Evolutionary conservation across 768 basidiomycete species (phyloP).

Genomic region (Suillus subluteus): DNA sequence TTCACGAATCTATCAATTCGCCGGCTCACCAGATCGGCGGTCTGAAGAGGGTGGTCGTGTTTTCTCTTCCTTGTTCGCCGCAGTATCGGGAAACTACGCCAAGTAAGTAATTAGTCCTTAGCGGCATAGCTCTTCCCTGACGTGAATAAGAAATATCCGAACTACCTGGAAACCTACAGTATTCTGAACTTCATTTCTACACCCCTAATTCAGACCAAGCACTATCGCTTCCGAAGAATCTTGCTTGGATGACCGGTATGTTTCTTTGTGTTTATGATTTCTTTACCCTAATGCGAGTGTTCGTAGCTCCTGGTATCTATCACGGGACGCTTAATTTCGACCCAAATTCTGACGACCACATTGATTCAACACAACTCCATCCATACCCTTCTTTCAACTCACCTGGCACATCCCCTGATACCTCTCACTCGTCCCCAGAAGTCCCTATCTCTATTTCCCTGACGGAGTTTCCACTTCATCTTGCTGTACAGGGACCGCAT

Average conservation of each 20-base stretch:
- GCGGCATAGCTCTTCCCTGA: constrained; percentile 22
- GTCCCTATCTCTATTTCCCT: constrained; percentile 77
- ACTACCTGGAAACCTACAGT: constrained; percentile 74
- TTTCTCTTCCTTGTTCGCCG: constrained; percentile 73
- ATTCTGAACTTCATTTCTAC: constrained; percentile 83
- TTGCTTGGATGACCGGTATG: constrained; percentile 94
- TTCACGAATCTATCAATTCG: constrained; percentile 89
- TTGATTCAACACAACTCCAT: constrained; percentile 77
- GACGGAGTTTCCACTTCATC: constrained; percentile 92
- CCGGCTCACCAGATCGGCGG: constrained; percentile 66
- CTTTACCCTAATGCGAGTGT: not conserved
- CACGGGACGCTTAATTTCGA: constrained; percentile 79
- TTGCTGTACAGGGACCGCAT: constrained; percentile 82
- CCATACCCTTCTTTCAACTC: constrained; percentile 62
- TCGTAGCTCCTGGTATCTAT: constrained; percentile 83
- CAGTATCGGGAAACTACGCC: constrained; percentile 78
- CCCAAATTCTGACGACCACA: constrained; percentile 68
- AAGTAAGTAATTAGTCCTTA: constrained; percentile 54
- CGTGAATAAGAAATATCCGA: constrained; percentile 78
- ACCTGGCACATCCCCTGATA: constrained; percentile 30
- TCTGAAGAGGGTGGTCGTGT: constrained; percentile 77
- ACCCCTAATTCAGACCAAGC: constrained; percentile 72
- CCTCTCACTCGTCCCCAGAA: constrained; percentile 32
- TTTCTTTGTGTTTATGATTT: constrained; percentile 12
- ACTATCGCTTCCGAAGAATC: constrained; percentile 65